These are phyloP conservation scores for Euphorbia peplus DNA, from an alignment of 345 rosid species.

Conservation along the genomic window DNA sequence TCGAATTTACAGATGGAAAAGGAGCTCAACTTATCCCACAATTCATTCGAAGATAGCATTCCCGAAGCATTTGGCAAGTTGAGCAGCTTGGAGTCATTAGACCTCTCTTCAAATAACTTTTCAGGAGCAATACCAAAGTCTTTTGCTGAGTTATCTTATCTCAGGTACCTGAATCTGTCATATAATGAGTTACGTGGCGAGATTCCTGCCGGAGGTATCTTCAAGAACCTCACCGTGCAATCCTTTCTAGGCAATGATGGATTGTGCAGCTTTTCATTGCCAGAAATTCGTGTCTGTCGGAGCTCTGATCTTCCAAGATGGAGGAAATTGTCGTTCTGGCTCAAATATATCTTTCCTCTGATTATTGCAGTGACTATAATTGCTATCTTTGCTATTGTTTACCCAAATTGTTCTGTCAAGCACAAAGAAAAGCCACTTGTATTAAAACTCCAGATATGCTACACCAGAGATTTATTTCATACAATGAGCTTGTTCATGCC, in stretches of 20 bases:
- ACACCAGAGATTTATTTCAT: background rate
- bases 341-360: background rate
- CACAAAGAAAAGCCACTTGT: background rate
- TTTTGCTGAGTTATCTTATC: background rate
- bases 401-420: background rate
- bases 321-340: background rate
- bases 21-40: background rate
- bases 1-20: background rate
- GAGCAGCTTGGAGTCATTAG: background rate
- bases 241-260: background rate
- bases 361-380: background rate
- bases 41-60: constrained; percentile 2
- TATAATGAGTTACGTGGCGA: background rate
- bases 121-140: constrained; percentile 2
- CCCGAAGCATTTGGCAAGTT: background rate
- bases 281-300: background rate
- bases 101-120: background rate
- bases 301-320: background rate
- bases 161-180: background rate
- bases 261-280: background rate
- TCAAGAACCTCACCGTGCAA: background rate
- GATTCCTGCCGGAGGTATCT: background rate
- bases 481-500: constrained; percentile 6
- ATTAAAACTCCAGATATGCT: background rate
- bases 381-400: background rate